These are phyloP conservation scores for Sistotremastrum suecicum DNA, from an alignment of 768 basidiomycete genomes.

Conservation along the genomic window DNA sequence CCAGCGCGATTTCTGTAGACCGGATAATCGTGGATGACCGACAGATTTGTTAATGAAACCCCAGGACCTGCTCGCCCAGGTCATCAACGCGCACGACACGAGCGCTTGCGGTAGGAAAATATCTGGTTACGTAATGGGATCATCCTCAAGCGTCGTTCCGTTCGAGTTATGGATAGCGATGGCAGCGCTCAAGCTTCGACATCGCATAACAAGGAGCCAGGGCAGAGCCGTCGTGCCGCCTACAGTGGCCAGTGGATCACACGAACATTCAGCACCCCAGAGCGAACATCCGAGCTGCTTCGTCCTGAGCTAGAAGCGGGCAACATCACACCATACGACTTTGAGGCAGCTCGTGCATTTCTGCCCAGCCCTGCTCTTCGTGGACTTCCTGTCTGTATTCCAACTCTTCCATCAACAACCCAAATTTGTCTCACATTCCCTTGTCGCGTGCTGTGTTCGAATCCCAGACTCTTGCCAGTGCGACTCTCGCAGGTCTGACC, in stretches of 20 bases:
- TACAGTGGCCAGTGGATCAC: conserved; percentile 25
- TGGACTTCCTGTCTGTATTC: conserved; percentile 27
- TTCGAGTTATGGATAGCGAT: conserved; percentile 7
- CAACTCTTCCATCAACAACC: conserved; percentile 3
- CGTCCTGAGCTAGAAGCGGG: conserved; percentile 39
- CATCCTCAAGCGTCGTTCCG: neutral
- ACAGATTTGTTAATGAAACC: conserved; percentile 15
- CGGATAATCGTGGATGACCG: neutral
- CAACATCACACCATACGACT: conserved; percentile 37
- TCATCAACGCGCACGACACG: conserved; percentile 13
- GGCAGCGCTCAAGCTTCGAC: too few species aligned
- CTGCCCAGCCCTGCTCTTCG: conserved; percentile 30
- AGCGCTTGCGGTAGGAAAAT: conserved; percentile 12
- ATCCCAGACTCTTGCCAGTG: conserved; percentile 12
- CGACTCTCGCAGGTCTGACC: conserved; percentile 9
- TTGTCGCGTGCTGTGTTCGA: conserved; percentile 6
- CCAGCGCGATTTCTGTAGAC: neutral
- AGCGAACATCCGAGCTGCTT: conserved; percentile 31
- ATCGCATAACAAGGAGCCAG: too few species aligned
- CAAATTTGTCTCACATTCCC: conserved; percentile 1
- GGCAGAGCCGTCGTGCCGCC: conserved; percentile 3
- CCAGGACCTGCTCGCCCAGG: conserved; percentile 19
- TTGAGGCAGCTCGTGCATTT: conserved; percentile 38
- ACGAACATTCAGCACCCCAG: conserved; percentile 29
- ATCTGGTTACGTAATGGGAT: conserved; percentile 3